A percentile compares a stretch with the other conserved stretches of the same genome.
Conservation (phyloP, 148 eudicot genomes). For the Vaccinium myrtillus region DNA sequence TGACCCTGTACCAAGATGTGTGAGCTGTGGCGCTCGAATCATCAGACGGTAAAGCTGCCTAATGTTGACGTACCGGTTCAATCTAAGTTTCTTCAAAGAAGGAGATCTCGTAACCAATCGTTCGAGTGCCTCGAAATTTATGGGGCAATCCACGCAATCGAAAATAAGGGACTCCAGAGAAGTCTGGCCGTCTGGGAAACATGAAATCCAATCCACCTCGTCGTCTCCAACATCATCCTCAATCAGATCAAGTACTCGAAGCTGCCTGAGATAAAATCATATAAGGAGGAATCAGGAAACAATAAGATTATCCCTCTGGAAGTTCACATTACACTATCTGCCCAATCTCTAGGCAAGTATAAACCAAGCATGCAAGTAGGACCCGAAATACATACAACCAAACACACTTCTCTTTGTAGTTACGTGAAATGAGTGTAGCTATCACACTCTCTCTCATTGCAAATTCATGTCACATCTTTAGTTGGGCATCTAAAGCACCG, state of each 20-base stretch:
- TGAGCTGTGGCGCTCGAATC: slow-evolving; percentile 71
- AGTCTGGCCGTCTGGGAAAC: slow-evolving; percentile 61
- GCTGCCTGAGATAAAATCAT: slow-evolving; percentile 40
- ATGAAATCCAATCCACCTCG: slow-evolving; percentile 79
- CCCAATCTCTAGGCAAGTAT: background rate
- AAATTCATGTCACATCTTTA: background rate
- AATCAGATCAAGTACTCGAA: slow-evolving; percentile 73
- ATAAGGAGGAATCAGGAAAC: background rate
- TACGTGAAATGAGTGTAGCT: background rate
- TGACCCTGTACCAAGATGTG: slow-evolving; percentile 80
- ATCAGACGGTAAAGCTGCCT: slow-evolving; percentile 56
- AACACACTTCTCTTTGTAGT: background rate
- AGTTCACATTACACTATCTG: background rate
- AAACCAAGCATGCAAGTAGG: background rate
- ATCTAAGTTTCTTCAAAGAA: slow-evolving; percentile 55
- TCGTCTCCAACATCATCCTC: slow-evolving; percentile 68
- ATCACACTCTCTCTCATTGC: background rate
- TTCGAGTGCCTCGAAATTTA: slow-evolving; percentile 59
- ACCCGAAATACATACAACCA: background rate
- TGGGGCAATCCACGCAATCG: slow-evolving; percentile 64
- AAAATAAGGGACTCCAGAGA: slow-evolving; percentile 65
- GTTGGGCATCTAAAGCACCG: background rate
- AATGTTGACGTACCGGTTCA: slow-evolving; percentile 57
- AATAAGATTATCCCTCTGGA: background rate
- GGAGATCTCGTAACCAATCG: slow-evolving; percentile 60